Conservation (phyloP, 805 yeast species). For the Saccharomyces jurei region DNA sequence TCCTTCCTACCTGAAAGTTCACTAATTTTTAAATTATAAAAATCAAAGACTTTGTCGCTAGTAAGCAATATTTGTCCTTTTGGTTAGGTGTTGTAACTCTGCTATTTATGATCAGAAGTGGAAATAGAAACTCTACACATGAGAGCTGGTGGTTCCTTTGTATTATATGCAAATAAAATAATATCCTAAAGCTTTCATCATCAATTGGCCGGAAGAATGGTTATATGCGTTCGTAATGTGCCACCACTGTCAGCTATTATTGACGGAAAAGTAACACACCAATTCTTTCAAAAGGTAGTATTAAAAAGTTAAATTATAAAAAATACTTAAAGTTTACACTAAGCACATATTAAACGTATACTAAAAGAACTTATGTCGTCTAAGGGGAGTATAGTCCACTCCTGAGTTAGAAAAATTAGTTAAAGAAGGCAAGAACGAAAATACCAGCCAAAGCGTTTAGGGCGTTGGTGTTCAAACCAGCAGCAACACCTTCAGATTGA, state of each 20-base stretch:
- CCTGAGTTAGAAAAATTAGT: neutral
- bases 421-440: slow-evolving; percentile 2
- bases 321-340: neutral
- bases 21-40: too few relatives aligned
- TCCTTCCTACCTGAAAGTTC: neutral
- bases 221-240: too few relatives aligned
- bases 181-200: too few relatives aligned
- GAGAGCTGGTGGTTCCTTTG: too few relatives aligned
- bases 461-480: neutral
- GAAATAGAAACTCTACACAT: too few relatives aligned
- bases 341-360: neutral
- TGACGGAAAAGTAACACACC: neutral
- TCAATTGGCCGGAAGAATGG: too few relatives aligned
- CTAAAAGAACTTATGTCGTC: neutral
- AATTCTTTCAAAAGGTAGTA: neutral
- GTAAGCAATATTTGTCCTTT: too few relatives aligned
- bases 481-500: slow-evolving; percentile 1
- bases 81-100: neutral
- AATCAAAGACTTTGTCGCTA: too few relatives aligned
- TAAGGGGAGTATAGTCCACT: neutral
- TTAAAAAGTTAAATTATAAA: neutral
- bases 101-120: too few relatives aligned
- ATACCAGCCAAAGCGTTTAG: slow-evolving; percentile 1
- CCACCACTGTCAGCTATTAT: neutral
- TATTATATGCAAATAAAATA: too few relatives aligned